phyloP scores from a whole-genome alignment of 768 basidiomycete species.

The Butyriboletus loyo region DNA sequence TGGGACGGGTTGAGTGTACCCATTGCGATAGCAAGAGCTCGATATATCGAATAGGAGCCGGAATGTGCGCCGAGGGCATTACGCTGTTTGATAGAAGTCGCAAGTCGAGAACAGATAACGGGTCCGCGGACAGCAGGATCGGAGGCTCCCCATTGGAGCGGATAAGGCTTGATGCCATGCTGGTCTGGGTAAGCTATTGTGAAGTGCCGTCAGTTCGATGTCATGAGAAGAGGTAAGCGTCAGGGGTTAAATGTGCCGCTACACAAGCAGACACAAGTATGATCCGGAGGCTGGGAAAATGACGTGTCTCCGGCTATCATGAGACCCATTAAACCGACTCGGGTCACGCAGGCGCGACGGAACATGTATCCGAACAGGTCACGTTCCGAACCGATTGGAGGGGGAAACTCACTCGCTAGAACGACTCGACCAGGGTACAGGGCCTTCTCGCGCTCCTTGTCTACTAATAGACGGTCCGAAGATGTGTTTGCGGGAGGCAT shows the following conservation, averaged over 20 bases:
- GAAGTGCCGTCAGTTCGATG: conserved; percentile 8
- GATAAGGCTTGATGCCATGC: conserved; percentile 78
- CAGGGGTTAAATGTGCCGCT: conserved; percentile 6
- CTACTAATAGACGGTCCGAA: conserved; percentile 28
- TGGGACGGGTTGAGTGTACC: conserved; percentile 74
- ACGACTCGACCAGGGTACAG: conserved; percentile 83
- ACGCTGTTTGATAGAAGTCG: conserved; percentile 79
- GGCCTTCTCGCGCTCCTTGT: conserved; percentile 68
- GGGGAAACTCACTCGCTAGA: conserved; percentile 65
- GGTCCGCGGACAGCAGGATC: conserved; percentile 72
- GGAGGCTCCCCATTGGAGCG: conserved; percentile 77
- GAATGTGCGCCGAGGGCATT: conserved; percentile 94
- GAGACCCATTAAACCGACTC: background rate
- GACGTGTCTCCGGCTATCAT: background rate
- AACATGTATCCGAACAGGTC: background rate
- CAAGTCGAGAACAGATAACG: conserved; percentile 83
- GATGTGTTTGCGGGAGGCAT: conserved; percentile 19
- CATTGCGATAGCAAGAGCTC: conserved; percentile 90
- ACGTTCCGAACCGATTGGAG: background rate
- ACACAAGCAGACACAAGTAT: conserved; percentile 4
- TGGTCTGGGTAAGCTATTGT: conserved; percentile 82
- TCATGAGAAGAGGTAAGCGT: conserved; percentile 3
- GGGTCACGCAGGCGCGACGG: background rate
- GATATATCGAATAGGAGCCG: conserved; percentile 93
- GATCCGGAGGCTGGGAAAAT: conserved; percentile 9